Base-by-base conservation (phyloP, 257 asterid genomes). In the Fraxinus anomala region DNA sequence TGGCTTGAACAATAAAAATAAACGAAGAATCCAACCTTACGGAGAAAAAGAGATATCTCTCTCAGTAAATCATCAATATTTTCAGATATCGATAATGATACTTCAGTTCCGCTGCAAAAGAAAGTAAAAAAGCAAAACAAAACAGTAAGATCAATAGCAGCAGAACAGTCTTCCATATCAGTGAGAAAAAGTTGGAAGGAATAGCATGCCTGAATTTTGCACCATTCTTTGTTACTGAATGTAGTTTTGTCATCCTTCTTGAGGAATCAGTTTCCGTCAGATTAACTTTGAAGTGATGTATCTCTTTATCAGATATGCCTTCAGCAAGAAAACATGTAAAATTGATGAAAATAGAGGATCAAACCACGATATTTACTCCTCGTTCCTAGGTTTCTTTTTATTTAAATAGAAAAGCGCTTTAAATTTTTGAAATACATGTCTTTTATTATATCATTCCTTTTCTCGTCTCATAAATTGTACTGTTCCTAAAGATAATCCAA, bases 51-150 rank as follows among this genome's bases (percentile, higher is more conserved):
- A 66, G 86, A 81, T 74, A 92, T 73, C 82, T 78, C 84, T 77
- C 86, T 79, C 73, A 83, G 71, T 76, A 94, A 66, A 82, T 79
- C 81, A 71, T 79, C 88, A 70, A 82, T 75, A 34, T 84, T 82
- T 81, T 89, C 94, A 72, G 73, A 44, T 73, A 88, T 56, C 23
- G 85, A 82, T 36, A 92, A 67, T 56, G 93, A 88, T 87, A 86
- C 96, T 82, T 90, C 97, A 75, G 95, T 94, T 82, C 98, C 97
- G 74, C 98, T 91, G 85, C 24, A 78, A 81, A 85, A 66, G 49
- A 74, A 75, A 73, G 73, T 16, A 73, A 56, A 68, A 68, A 68
- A 14, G n/a, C n/a, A 47, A 77, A 39, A 66, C 34, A 81, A 61
- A 36, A 31, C 56, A 67, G 73, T 67, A 68, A 73, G 28, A 75